These are phyloP conservation scores for Mucuna pruriens DNA, from an alignment of 306 rosid genomes.

Conservation along the genomic window DNA sequence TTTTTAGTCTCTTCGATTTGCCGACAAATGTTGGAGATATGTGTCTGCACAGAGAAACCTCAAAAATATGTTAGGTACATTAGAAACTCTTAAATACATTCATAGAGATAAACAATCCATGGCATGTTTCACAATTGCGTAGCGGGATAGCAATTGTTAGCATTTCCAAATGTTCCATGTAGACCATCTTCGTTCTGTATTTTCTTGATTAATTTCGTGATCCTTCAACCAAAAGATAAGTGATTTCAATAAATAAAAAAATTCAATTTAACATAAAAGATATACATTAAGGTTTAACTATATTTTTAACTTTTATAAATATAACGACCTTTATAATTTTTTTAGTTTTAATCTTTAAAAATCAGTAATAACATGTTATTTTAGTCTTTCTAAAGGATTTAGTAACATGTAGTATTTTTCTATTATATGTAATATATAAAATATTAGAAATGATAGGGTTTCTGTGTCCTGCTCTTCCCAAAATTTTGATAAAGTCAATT, in stretches of 20 bases:
- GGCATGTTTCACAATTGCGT: not conserved
- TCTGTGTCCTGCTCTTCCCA: not conserved
- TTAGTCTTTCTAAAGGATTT: not conserved
- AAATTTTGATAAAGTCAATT: too few relatives aligned
- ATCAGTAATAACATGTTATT: not conserved
- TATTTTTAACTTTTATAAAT: too few relatives aligned
- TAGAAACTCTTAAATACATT: not conserved
- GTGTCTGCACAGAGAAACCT: slow-evolving; percentile 30
- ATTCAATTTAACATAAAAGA: not conserved
- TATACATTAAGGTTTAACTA: not conserved
- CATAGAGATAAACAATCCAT: not conserved
- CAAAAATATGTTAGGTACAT: not conserved
- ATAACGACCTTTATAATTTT: not conserved
- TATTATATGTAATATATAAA: not conserved
- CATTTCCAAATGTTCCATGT: slow-evolving; percentile 5
- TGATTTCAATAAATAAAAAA: not conserved
- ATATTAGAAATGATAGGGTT: not conserved
- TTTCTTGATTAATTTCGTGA: not conserved
- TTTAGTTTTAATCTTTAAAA: not conserved
- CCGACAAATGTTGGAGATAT: slow-evolving; percentile 34
- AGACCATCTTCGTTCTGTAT: not conserved
- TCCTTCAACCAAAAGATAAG: not conserved
- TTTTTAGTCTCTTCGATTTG: slow-evolving; percentile 33
- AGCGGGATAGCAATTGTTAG: slow-evolving; percentile 39
- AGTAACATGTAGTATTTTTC: not conserved